These are phyloP conservation scores for Ceratocystis alfenasii DNA, from an alignment of 2,329 filamentous ascomycete genomes.

Conservation along the genomic window DNA sequence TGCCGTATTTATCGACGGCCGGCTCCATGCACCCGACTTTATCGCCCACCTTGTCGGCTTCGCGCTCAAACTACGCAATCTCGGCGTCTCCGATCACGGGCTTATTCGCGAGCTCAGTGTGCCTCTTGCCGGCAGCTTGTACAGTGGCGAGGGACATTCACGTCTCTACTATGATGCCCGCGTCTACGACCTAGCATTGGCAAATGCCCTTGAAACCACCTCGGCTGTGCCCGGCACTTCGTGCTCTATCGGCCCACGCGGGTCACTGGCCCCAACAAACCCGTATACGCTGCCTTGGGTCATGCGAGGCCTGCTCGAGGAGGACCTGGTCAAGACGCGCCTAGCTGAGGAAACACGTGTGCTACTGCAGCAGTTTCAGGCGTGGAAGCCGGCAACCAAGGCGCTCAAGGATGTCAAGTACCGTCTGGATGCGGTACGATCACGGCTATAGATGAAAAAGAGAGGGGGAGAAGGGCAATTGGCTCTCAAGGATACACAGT, in stretches of 20 bases:
- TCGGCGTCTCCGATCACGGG: slow-evolving; percentile 85
- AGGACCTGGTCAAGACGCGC: slow-evolving; percentile 77
- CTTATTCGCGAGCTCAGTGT: slow-evolving; percentile 80
- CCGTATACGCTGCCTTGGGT: slow-evolving; percentile 92
- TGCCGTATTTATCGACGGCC: slow-evolving; percentile 89
- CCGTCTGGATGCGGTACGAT: slow-evolving; percentile 78
- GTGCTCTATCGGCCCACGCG: slow-evolving; percentile 26
- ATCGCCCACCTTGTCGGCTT: slow-evolving; percentile 88
- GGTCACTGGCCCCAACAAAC: slow-evolving; percentile 46
- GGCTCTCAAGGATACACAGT: no score
- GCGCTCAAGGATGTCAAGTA: slow-evolving; percentile 93
- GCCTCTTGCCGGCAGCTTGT: slow-evolving; percentile 80
- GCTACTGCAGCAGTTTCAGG: slow-evolving; percentile 77
- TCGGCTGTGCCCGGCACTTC: slow-evolving; percentile 36
- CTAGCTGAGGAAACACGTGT: slow-evolving; percentile 64
- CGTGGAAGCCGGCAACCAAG: slow-evolving; percentile 85
- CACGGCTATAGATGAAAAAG: slow-evolving; percentile 47
- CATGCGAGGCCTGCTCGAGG: slow-evolving; percentile 84
- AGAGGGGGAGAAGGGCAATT: no score
- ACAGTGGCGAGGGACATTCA: slow-evolving; percentile 85
- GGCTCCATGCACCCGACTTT: slow-evolving; percentile 85
- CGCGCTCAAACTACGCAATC: slow-evolving; percentile 81
- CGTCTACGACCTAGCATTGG: slow-evolving; percentile 69
- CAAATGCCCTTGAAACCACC: slow-evolving; percentile 62
- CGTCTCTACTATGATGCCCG: slow-evolving; percentile 79